Evolutionary conservation across 352 stramenopile genomes (phyloP), one percentile per base, ranked within the genome.

Genomic region (Peronospora farinosa): DNA sequence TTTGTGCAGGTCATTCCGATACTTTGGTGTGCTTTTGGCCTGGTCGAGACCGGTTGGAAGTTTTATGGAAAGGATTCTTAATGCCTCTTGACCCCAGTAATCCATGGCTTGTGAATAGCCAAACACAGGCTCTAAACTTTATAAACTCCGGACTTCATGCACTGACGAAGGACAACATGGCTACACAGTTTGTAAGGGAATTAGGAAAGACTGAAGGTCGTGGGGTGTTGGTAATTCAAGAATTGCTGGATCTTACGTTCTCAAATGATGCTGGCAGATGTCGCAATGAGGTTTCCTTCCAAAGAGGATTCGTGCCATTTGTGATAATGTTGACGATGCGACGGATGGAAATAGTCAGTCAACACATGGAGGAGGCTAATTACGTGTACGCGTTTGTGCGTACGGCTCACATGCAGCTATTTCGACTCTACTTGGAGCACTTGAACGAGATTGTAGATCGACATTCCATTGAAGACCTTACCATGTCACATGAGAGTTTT

Each of bases 111-210:
- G 25, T 74, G 12, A 50, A 57, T 43, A 74, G 44, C 23, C 60
- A 74, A 36, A 70, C 63, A n/a, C 56, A 74, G 7, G 57, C 39
- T 10, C 28, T 74, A 1, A 74, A 67, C 15, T 74, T 77, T 17
- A 50, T 72, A 13, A 78, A 78, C 47, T 68, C 67, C 2, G 65
- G 46, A n/a, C 52, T 76, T 3, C 60, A 72, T n/a, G 66, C 66
- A 13, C 46, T 75, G 19, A 30, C 8, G 0, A 72, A 65, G 8
- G 59, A 67, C 10, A 61, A 35, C 7, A 6, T 67, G 27, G 66
- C 63, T 16, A 15, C 58, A 37, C 47, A 67, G 27, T 72, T 75
- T 42, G 42, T 75, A n/a, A 42, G 66, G 7, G 66, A 57, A 37
- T 40, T 72, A n/a, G 63, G 66, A 0, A 60, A 61, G 25, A 48